phyloP scores from a whole-genome alignment of 1,284 basidiomycete genomes.

The Apiotrichum veenhuisii region DNA sequence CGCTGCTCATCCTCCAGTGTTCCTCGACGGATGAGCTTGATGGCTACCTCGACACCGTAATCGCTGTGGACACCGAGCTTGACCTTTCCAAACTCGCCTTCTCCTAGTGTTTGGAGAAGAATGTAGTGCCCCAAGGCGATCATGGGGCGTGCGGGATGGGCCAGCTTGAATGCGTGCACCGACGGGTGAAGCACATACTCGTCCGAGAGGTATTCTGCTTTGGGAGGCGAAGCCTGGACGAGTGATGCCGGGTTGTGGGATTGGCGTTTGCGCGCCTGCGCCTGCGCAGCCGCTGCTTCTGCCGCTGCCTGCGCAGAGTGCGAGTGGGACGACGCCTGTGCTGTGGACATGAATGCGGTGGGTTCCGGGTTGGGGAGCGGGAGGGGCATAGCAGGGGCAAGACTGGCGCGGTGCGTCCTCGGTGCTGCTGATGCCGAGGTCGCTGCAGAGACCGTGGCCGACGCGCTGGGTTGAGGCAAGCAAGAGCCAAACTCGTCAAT shows the following conservation, averaged over 20 bases:
- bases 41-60: conserved; percentile 98
- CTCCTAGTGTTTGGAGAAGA: conserved; percentile 89
- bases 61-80: conserved; percentile 92
- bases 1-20: conserved; percentile 82
- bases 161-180: conserved; percentile 74
- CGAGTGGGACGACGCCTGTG: conserved; percentile 28
- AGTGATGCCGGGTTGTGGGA: conserved; percentile 46
- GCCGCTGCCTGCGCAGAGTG: conserved; percentile 21
- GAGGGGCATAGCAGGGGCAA: conserved; percentile 32
- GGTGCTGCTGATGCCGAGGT: conserved; percentile 1
- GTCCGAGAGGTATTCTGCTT: conserved; percentile 43
- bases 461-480: conserved; percentile 3
- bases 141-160: conserved; percentile 77
- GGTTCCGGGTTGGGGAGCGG: conserved; percentile 26
- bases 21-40: conserved; percentile 92
- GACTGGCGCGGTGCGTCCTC: conserved; percentile 15
- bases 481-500: conserved; percentile 22
- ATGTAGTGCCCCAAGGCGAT: conserved; percentile 93
- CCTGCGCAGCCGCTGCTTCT: neutral
- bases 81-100: conserved; percentile 99
- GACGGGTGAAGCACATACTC: conserved; percentile 64
- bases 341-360: conserved; percentile 24
- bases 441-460: neutral
- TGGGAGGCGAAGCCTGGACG: conserved; percentile 30
- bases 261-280: conserved; percentile 33